phyloP scores from a whole-genome alignment of 257 asterid genomes.

The Nyctanthes arbortristis region DNA sequence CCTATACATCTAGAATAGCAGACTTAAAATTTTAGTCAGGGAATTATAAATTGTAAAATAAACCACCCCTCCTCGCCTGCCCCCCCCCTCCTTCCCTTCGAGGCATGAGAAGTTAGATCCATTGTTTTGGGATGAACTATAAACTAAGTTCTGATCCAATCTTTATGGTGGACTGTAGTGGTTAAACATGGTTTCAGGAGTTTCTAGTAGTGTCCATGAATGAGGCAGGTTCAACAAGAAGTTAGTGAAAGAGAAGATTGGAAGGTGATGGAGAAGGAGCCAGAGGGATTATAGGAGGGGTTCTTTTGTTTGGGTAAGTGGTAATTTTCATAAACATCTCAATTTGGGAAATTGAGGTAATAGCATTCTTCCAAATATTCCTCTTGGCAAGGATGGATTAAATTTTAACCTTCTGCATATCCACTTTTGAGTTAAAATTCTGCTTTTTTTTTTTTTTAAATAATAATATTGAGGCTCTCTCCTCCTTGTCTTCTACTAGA shows the following conservation, averaged over 20 bases:
- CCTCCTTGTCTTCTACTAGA: not conserved
- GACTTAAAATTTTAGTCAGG: not conserved
- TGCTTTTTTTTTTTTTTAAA: constrained; percentile 2
- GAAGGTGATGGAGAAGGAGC: not conserved
- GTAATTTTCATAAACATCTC: not conserved
- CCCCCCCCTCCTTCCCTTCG: too few species aligned
- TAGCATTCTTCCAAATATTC: not conserved
- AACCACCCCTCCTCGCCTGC: too few species aligned
- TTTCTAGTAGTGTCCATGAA: not conserved
- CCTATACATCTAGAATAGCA: not conserved
- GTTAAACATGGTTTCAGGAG: not conserved
- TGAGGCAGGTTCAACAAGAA: not conserved
- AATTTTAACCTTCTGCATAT: not conserved
- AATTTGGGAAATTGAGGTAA: not conserved
- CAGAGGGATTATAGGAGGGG: not conserved
- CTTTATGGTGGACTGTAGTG: not conserved
- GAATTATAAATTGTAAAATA: not conserved
- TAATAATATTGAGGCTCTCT: not conserved
- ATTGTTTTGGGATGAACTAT: too few species aligned
- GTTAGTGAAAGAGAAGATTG: not conserved
- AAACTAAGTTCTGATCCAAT: too few species aligned
- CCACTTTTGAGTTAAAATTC: not conserved
- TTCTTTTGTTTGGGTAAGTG: not conserved
- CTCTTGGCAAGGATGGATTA: not conserved
- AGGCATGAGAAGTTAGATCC: too few species aligned